These are phyloP conservation scores for Panicum virgatum DNA, from an alignment of 202 grass and related monocot genomes.

Conservation along the genomic window DNA sequence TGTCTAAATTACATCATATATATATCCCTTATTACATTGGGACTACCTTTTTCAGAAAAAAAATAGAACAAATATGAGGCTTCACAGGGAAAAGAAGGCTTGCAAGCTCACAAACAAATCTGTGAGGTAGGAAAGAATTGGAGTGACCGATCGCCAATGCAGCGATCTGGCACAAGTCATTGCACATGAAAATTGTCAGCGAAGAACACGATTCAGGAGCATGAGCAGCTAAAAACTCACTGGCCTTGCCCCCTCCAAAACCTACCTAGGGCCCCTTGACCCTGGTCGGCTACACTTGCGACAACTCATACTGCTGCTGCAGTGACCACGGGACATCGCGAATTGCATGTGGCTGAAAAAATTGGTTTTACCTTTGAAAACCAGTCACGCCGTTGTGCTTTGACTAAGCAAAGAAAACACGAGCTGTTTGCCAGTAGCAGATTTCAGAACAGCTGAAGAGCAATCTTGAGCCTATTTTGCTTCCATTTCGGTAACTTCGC, in stretches of 20 bases:
- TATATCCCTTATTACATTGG: conserved; percentile 31
- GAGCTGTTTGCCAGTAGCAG: neutral
- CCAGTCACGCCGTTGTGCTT: conserved; percentile 23
- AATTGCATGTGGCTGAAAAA: conserved; percentile 1
- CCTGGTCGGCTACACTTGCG: conserved; percentile 33
- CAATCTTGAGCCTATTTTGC: conserved; percentile 95
- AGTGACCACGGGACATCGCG: conserved; percentile 18
- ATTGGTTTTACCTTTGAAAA: conserved; percentile 23
- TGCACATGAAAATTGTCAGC: conserved; percentile 35
- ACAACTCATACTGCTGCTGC: conserved; percentile 16
- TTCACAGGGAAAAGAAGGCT: conserved; percentile 19
- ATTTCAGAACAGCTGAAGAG: conserved; percentile 84
- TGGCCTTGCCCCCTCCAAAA: conserved; percentile 54
- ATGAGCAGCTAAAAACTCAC: conserved; percentile 94
- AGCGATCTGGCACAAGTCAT: conserved; percentile 17
- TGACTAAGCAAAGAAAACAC: neutral
- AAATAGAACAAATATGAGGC: conserved; percentile 38
- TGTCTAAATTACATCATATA: conserved; percentile 54
- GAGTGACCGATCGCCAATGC: conserved; percentile 44
- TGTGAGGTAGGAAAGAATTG: conserved; percentile 52
- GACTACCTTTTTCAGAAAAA: conserved; percentile 9
- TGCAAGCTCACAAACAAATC: conserved; percentile 77
- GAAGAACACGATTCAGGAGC: conserved; percentile 48
- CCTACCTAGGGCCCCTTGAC: conserved; percentile 53
- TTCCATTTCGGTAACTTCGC: conserved; percentile 94